Evolutionary conservation across 208 protist species (phyloP).

Genomic region (Crithidia sp.): DNA sequence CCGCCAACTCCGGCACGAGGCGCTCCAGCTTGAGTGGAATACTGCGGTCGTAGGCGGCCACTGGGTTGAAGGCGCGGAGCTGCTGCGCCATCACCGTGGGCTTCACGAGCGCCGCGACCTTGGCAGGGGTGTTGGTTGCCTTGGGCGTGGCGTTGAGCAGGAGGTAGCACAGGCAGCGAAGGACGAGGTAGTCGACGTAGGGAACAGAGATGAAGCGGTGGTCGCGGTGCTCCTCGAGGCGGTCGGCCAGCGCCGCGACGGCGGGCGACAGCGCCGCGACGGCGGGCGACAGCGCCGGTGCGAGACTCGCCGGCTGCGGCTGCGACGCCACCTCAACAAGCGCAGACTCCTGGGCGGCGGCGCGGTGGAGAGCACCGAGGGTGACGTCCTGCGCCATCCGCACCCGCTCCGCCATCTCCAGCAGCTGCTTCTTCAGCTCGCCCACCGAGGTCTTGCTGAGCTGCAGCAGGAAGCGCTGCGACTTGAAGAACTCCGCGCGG

Average conservation of each 20-base stretch:
- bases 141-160: slow-evolving; percentile 76
- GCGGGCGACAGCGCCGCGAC: slow-evolving; percentile 37
- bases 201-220: slow-evolving; percentile 58
- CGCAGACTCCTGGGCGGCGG: slow-evolving; percentile 37
- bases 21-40: slow-evolving; percentile 56
- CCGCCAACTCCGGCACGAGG: slow-evolving; percentile 28
- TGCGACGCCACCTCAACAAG: slow-evolving; percentile 9
- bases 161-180: slow-evolving; percentile 81
- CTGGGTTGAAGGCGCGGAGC: slow-evolving; percentile 81
- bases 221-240: slow-evolving; percentile 39
- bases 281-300: slow-evolving; percentile 6
- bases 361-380: slow-evolving; percentile 22
- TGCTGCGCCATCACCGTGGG: slow-evolving; percentile 74
- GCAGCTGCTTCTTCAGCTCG: slow-evolving; percentile 55
- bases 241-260: slow-evolving; percentile 37
- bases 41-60: slow-evolving; percentile 60
- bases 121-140: slow-evolving; percentile 59
- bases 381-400: slow-evolving; percentile 51
- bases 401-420: slow-evolving; percentile 55
- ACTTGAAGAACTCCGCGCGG: slow-evolving; percentile 61
- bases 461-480: slow-evolving; percentile 76
- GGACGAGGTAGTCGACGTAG: slow-evolving; percentile 65
- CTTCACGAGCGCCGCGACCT: slow-evolving; percentile 85
- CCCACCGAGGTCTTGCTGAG: slow-evolving; percentile 71
- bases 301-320: neutral